Evolutionary conservation across 2,329 filamentous ascomycete species (phyloP).

Genomic region (Sarocladium oryzae): DNA sequence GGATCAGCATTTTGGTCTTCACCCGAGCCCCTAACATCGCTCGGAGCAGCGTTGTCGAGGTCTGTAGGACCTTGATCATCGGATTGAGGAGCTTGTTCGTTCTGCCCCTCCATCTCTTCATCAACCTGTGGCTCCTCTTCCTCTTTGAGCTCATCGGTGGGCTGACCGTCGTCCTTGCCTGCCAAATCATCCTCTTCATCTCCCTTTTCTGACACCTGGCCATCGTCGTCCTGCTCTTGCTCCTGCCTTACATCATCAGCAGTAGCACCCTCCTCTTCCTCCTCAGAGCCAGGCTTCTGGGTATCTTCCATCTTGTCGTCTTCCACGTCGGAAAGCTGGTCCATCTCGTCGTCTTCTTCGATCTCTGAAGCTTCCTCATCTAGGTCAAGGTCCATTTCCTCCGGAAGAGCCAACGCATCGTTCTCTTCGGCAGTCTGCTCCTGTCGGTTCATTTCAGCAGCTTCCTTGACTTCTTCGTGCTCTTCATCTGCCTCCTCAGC

Average conservation of each 20-base stretch:
- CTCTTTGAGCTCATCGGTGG: constrained; percentile 44
- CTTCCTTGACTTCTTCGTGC: constrained; percentile 47
- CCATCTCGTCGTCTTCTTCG: constrained; percentile 51
- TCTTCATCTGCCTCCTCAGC: constrained; percentile 57
- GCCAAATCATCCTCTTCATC: constrained; percentile 30
- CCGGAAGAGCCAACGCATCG: constrained; percentile 75
- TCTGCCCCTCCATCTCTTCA: constrained; percentile 44
- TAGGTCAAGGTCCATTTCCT: constrained; percentile 80
- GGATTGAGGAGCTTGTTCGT: constrained; percentile 27
- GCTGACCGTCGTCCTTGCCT: constrained; percentile 45
- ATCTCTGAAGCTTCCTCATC: constrained; percentile 54
- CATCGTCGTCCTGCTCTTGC: constrained; percentile 31
- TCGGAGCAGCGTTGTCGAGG: constrained; percentile 56
- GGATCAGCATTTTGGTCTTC: constrained; percentile 59
- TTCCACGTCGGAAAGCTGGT: constrained; percentile 49
- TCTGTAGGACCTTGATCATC: constrained; percentile 45
- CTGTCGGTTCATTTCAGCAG: constrained; percentile 52
- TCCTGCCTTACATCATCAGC: constrained; percentile 31
- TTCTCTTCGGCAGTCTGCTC: constrained; percentile 76
- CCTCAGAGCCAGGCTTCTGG: constrained; percentile 32
- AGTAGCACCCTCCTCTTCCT: constrained; percentile 30
- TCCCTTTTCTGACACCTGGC: constrained; percentile 15
- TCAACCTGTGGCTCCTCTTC: constrained; percentile 40
- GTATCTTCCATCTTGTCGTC: constrained; percentile 34
- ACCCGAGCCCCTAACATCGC: constrained; percentile 57